Percentiles rank a stretch among this genome's conserved stretches.
phyloP scores from a whole-genome alignment of 1,284 basidiomycete species.

The Veloporphyrellus conicus region DNA sequence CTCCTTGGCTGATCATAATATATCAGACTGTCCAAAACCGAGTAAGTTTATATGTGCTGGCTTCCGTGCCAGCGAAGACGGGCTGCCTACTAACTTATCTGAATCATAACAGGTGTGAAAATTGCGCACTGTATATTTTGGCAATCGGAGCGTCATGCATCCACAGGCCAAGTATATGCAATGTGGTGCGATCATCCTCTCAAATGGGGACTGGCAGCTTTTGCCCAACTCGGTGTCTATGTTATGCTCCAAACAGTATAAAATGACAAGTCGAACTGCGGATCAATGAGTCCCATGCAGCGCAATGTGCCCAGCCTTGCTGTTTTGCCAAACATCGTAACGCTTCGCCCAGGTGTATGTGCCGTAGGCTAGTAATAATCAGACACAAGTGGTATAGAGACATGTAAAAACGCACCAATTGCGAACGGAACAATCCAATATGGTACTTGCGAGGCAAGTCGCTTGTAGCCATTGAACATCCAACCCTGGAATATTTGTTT shows the following conservation, averaged over 20 bases:
- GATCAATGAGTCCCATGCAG: constrained; percentile 30
- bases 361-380: constrained; percentile 60
- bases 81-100: no score
- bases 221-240: constrained; percentile 16
- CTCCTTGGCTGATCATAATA: no score
- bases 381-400: not conserved
- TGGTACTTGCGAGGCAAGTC: constrained; percentile 68
- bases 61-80: no score
- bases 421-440: constrained; percentile 81
- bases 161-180: not conserved
- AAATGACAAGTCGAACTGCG: constrained; percentile 12
- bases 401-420: constrained; percentile 54
- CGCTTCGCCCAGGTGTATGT: constrained; percentile 81
- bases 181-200: constrained; percentile 1
- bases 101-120: no score
- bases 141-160: no score
- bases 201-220: not conserved
- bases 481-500: constrained; percentile 70
- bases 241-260: constrained; percentile 10
- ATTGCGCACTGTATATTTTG: no score
- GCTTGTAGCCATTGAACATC: constrained; percentile 84
- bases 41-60: no score
- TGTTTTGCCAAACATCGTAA: constrained; percentile 68
- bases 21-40: not conserved
- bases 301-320: constrained; percentile 77